Percentiles rank a stretch among this genome's conserved stretches.
Evolutionary conservation across 2,329 filamentous ascomycete species (phyloP).

Genomic region (Lachnellula cervina): DNA sequence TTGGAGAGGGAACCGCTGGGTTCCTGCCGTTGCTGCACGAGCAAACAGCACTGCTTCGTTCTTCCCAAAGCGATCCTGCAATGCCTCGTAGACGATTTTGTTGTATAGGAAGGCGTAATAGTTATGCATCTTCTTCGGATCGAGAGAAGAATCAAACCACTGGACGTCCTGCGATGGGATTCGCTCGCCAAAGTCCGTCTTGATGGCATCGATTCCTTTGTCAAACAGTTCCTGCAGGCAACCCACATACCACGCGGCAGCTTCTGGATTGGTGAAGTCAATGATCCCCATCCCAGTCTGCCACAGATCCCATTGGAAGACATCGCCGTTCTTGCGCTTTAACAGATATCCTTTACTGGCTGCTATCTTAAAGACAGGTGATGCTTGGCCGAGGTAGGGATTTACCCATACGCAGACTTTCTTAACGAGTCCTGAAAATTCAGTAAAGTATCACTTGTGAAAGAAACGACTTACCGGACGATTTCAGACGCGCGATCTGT

Average conservation of each 20-base stretch:
- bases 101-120: slow-evolving; percentile 60
- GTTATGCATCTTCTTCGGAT: slow-evolving; percentile 58
- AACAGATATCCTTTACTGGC: slow-evolving; percentile 53
- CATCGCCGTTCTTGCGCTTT: slow-evolving; percentile 51
- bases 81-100: slow-evolving; percentile 51
- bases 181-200: slow-evolving; percentile 59
- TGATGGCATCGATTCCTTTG: slow-evolving; percentile 56
- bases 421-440: slow-evolving; percentile 40
- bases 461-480: slow-evolving; percentile 30
- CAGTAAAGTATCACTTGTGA: slow-evolving; percentile 37
- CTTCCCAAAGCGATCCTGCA: slow-evolving; percentile 44
- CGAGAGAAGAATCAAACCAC: slow-evolving; percentile 46
- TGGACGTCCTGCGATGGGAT: slow-evolving; percentile 51
- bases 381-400: slow-evolving; percentile 56
- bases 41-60: slow-evolving; percentile 54
- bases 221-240: slow-evolving; percentile 52
- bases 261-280: slow-evolving; percentile 59
- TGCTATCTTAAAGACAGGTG: slow-evolving; percentile 52
- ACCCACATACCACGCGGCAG: slow-evolving; percentile 48
- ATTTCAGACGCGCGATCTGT: slow-evolving; percentile 50
- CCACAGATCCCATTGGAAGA: slow-evolving; percentile 63
- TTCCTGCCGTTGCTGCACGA: slow-evolving; percentile 52
- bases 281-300: slow-evolving; percentile 59
- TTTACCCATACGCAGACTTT: slow-evolving; percentile 58
- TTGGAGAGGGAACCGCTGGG: slow-evolving; percentile 53